Evolutionary conservation across 2,329 filamentous ascomycete species (phyloP).

Genomic region (Aspergillus luchuensis): DNA sequence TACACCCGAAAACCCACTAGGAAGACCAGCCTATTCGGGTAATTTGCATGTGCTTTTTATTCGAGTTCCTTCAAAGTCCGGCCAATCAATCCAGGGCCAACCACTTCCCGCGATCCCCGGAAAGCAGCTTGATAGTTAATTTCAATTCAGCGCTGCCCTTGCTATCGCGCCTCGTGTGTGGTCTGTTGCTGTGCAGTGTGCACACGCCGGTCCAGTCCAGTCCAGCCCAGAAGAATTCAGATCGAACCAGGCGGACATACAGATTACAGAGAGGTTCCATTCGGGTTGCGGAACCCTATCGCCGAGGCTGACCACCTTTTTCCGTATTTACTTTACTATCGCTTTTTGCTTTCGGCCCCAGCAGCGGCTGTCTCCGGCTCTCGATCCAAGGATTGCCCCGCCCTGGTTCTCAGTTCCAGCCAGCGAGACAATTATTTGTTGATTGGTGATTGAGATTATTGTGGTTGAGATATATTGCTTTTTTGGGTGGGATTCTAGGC

Average conservation of each 20-base stretch:
- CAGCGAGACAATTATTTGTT: too few relatives aligned
- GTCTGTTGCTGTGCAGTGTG: background rate
- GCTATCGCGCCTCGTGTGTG: background rate
- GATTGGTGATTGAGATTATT: background rate
- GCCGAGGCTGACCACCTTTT: background rate
- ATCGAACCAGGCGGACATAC: background rate
- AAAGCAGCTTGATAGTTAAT: conserved; percentile 1
- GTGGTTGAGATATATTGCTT: background rate
- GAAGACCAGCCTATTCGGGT: background rate
- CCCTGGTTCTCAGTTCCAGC: conserved; percentile 10
- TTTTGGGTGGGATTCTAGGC: background rate
- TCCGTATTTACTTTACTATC: background rate
- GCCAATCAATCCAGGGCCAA: background rate
- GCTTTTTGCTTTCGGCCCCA: conserved; percentile 2
- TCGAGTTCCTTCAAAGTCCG: background rate
- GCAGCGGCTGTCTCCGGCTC: conserved; percentile 16
- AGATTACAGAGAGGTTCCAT: background rate
- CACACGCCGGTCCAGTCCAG: background rate
- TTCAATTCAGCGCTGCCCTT: background rate
- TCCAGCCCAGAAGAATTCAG: background rate
- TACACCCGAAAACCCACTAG: background rate
- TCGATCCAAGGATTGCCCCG: conserved; percentile 17
- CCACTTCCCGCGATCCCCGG: background rate
- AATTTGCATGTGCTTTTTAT: conserved; percentile 9
- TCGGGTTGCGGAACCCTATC: background rate